phyloP scores from a whole-genome alignment of 345 rosid genomes.

The Gynandropsis gynandra region DNA sequence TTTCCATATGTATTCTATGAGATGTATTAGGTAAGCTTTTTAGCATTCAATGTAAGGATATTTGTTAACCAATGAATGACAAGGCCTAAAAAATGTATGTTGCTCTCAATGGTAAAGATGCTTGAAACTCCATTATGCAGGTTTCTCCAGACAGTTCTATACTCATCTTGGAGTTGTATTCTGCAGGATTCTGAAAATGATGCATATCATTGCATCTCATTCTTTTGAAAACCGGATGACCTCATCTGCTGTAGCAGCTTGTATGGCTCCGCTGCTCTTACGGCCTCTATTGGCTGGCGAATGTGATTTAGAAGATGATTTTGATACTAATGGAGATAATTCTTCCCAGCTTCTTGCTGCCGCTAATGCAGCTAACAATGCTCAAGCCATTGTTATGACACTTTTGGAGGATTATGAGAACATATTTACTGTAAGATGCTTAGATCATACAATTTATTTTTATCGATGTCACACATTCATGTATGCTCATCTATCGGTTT shows the following conservation, averaged over 20 bases:
- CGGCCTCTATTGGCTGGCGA: conserved; percentile 95
- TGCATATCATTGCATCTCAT: conserved; percentile 75
- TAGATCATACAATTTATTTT: not conserved
- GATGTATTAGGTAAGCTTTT: conserved; percentile 2
- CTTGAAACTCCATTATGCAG: conserved; percentile 5
- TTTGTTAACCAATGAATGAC: not conserved
- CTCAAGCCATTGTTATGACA: conserved; percentile 79
- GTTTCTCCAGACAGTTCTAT: conserved; percentile 12
- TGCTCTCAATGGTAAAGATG: conserved; percentile 10
- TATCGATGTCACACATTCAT: conserved; percentile 6
- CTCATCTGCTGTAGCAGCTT: conserved; percentile 96
- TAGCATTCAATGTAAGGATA: conserved; percentile 6
- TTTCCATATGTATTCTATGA: conserved; percentile 5
- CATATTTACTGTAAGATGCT: conserved; percentile 72
- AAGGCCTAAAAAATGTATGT: conserved; percentile 1
- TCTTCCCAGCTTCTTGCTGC: conserved; percentile 99
- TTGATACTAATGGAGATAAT: conserved; percentile 68
- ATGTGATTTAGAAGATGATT: conserved; percentile 91
- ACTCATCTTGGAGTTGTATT: conserved; percentile 22
- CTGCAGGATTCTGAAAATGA: conserved; percentile 87
- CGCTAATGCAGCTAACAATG: conserved; percentile 94
- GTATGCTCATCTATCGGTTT: conserved; percentile 15
- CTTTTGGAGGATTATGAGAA: conserved; percentile 90
- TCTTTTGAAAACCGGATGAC: conserved; percentile 84
- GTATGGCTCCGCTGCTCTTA: conserved; percentile 97